Percentiles rank a stretch among this genome's conserved stretches.
phyloP scores from a whole-genome alignment of 768 basidiomycete species.

The Russula ochroleuca region DNA sequence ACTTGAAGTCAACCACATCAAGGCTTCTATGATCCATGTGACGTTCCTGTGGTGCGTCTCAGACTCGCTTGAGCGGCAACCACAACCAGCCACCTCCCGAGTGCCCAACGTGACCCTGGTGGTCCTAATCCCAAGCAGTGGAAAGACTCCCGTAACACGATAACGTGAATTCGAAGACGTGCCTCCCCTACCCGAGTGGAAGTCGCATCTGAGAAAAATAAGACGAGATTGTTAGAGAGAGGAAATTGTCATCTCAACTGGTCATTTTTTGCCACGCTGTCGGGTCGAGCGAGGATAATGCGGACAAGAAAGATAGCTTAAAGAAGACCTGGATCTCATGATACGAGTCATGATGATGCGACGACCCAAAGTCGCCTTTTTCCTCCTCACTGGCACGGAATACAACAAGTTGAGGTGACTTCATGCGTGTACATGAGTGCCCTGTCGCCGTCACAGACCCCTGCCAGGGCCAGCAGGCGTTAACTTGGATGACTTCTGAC shows the following conservation, averaged over 20 bases:
- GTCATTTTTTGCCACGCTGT: not conserved
- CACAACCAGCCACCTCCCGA: not conserved
- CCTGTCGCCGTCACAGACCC: not conserved
- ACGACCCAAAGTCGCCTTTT: not conserved
- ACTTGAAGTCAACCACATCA: not conserved
- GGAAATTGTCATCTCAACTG: not conserved
- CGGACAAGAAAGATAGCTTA: not conserved
- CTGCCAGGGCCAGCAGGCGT: not conserved
- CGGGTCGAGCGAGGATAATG: not conserved
- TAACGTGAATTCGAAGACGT: not conserved
- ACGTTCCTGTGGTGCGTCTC: not conserved
- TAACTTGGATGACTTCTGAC: not conserved
- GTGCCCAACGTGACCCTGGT: not conserved
- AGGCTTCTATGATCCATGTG: not conserved
- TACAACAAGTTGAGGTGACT: not conserved
- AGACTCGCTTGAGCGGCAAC: not conserved
- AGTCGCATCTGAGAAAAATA: not conserved
- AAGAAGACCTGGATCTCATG: not conserved
- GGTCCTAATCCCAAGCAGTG: not conserved
- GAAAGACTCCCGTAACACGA: not conserved
- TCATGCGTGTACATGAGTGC: not conserved
- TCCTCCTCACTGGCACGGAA: not conserved
- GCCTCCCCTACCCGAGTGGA: not conserved
- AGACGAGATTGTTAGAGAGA: not conserved
- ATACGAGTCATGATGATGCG: not conserved